Evolutionary conservation across 768 basidiomycete species (phyloP).

Genomic region (Imleria badia): DNA sequence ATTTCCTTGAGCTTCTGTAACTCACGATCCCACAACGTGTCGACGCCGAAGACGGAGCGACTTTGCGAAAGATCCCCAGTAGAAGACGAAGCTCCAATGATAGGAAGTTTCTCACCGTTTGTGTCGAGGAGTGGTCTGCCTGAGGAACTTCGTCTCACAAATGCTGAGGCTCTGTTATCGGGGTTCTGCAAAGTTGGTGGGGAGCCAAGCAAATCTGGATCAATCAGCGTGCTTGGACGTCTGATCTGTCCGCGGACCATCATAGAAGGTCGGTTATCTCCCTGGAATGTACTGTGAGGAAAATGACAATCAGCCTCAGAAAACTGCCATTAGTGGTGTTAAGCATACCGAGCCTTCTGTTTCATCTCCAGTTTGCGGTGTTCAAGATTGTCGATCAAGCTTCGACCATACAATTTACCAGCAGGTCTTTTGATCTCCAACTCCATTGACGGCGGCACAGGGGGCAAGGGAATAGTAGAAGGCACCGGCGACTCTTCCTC

Average conservation of each 20-base stretch:
- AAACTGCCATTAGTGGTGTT: background rate
- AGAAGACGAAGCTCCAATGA: slow-evolving; percentile 33
- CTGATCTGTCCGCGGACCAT: slow-evolving; percentile 67
- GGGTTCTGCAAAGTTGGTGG: slow-evolving; percentile 48
- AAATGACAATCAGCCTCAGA: slow-evolving; percentile 6
- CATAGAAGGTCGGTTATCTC: slow-evolving; percentile 90
- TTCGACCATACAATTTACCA: slow-evolving; percentile 85
- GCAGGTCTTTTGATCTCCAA: slow-evolving; percentile 48
- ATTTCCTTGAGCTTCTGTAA: slow-evolving; percentile 77
- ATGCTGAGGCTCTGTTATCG: slow-evolving; percentile 42
- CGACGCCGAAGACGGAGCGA: slow-evolving; percentile 90
- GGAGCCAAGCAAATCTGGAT: slow-evolving; percentile 57
- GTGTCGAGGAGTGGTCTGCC: slow-evolving; percentile 69
- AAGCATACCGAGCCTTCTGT: slow-evolving; percentile 74
- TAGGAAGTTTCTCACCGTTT: slow-evolving; percentile 39
- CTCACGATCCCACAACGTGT: slow-evolving; percentile 91
- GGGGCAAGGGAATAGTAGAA: slow-evolving; percentile 30
- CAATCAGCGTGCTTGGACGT: slow-evolving; percentile 70
- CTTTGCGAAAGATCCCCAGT: slow-evolving; percentile 40
- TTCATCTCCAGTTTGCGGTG: slow-evolving; percentile 79
- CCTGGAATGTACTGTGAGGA: slow-evolving; percentile 70
- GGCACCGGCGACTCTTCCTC: slow-evolving; percentile 37
- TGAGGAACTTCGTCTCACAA: slow-evolving; percentile 51
- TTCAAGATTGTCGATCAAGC: slow-evolving; percentile 89
- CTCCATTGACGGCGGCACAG: slow-evolving; percentile 33